Evolutionary conservation across 1,139 yeast genomes (phyloP).

Genomic region (Meyerozyma athensensis): DNA sequence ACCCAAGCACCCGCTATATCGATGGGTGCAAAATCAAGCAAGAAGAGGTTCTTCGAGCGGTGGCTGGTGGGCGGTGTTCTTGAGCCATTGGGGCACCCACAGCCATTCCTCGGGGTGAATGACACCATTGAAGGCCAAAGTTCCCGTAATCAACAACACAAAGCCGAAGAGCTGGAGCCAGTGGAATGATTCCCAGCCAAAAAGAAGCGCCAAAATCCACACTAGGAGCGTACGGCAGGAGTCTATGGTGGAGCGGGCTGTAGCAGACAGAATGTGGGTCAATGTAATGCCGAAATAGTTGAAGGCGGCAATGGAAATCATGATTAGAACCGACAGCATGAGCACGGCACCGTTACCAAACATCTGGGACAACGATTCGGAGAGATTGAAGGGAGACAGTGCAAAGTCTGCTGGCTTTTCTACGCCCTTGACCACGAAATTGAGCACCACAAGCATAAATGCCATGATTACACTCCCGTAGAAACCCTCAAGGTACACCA

Average conservation of each 20-base stretch:
- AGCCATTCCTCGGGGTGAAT: constrained; percentile 44
- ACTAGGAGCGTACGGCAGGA: constrained; percentile 73
- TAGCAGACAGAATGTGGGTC: constrained; percentile 65
- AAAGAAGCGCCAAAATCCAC: constrained; percentile 66
- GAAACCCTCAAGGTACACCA: constrained; percentile 74
- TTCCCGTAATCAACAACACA: constrained; percentile 61
- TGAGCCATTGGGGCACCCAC: constrained; percentile 44
- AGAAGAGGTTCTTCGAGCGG: neutral
- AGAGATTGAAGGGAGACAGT: constrained; percentile 53
- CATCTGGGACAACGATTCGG: constrained; percentile 48
- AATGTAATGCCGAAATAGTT: constrained; percentile 72
- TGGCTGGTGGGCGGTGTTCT: constrained; percentile 9
- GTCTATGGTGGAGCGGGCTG: constrained; percentile 76
- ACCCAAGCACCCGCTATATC: neutral
- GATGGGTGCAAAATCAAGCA: neutral
- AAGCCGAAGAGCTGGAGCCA: constrained; percentile 64
- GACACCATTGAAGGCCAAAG: constrained; percentile 70
- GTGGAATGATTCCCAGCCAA: constrained; percentile 76
- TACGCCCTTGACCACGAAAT: constrained; percentile 35
- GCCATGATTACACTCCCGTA: constrained; percentile 54
- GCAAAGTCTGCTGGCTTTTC: constrained; percentile 29
- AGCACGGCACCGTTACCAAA: constrained; percentile 38
- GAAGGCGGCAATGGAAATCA: constrained; percentile 70
- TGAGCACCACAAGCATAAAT: constrained; percentile 39
- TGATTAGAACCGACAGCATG: constrained; percentile 54